Evolutionary conservation across 345 rosid genomes (phyloP), one percentile per base, ranked within the genome.

Genomic region (Acer campestre): DNA sequence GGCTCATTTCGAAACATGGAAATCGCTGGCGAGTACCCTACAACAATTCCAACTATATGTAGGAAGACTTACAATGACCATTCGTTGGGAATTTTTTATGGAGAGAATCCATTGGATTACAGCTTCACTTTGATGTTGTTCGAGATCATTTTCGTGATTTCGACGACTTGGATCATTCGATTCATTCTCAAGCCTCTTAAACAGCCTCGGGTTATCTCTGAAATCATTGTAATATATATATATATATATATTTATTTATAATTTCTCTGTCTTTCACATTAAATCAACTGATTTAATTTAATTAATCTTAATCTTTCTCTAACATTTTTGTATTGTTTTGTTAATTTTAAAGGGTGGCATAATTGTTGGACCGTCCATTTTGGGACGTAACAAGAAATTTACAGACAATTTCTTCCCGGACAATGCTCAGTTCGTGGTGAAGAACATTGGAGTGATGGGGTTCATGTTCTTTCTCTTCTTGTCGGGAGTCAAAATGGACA

Each of bases 161-260:
- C 83, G 1, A 67, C 76, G 62, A 82, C 89, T 17, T 84, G 84
- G 25, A 1, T 58, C 6, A 17, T 86, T 71, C 87, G 89, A n/a
- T 76, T 82, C 65, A 77, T 91, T 78, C 94, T 95, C 81, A 87
- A 83, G 65, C 97, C 98, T 62, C 83, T 92, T 53, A 85, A 80
- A 49, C 98, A 91, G 80, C 97, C 98, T n/a, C 85, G 85, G 23
- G 63, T 93, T 49, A 86, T 93, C 77, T 81, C 89, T 29, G 94
- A 95, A 76, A 86, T 93, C 67, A 68, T 95, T 10, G 98, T 91
- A 49, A 84, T 59, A 95, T 29, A 29, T 25, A 25, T 85, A 65
- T 55, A n/a, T 48, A 16, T 3, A 27, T 53, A 2, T 20, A 10
- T 35, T 7, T 67, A 13, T 46, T 11, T 31, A 31, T 31, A 11